Evolutionary conservation across 257 asterid species (phyloP).

Genomic region (Schizonepeta tenuifolia): DNA sequence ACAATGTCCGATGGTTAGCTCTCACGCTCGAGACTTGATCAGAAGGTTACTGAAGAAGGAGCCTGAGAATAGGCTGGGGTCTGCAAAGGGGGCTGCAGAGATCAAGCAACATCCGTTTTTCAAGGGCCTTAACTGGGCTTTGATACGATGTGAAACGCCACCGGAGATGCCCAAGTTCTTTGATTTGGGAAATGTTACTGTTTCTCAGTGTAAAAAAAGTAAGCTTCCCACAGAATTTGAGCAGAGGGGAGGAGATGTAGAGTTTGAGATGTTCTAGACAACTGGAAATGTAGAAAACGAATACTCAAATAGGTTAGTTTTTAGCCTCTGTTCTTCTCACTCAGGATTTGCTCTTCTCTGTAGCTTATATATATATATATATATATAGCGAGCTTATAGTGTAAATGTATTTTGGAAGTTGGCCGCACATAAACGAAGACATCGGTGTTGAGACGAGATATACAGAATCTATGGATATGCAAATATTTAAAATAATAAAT

Average conservation of each 20-base stretch:
- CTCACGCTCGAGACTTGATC: slow-evolving; percentile 68
- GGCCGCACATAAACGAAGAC: slow-evolving; percentile 26
- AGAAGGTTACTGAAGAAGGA: slow-evolving; percentile 67
- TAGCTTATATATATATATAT: slow-evolving; percentile 25
- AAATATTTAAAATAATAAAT: not conserved
- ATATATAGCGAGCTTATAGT: slow-evolving; percentile 10
- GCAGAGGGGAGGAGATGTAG: slow-evolving; percentile 33
- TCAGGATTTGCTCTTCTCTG: slow-evolving; percentile 14
- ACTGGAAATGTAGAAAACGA: slow-evolving; percentile 9
- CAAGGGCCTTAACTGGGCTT: slow-evolving; percentile 80
- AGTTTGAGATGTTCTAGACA: slow-evolving; percentile 55
- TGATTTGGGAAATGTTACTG: slow-evolving; percentile 43
- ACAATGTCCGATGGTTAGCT: slow-evolving; percentile 54
- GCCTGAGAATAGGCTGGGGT: slow-evolving; percentile 73
- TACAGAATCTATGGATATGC: slow-evolving; percentile 13
- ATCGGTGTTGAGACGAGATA: slow-evolving; percentile 6
- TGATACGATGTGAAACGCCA: slow-evolving; percentile 71
- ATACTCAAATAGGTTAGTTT: slow-evolving; percentile 30
- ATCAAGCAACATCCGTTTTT: slow-evolving; percentile 82
- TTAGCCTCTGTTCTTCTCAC: not conserved
- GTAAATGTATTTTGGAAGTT: slow-evolving; percentile 33
- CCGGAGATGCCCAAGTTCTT: slow-evolving; percentile 70
- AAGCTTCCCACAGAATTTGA: slow-evolving; percentile 34
- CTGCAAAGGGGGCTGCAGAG: slow-evolving; percentile 73
- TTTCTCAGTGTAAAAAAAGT: slow-evolving; percentile 24